Evolutionary conservation across 1,284 basidiomycete genomes (phyloP), one percentile per base, ranked within the genome.

Genomic region (Pyrrhoderma lamaoense): DNA sequence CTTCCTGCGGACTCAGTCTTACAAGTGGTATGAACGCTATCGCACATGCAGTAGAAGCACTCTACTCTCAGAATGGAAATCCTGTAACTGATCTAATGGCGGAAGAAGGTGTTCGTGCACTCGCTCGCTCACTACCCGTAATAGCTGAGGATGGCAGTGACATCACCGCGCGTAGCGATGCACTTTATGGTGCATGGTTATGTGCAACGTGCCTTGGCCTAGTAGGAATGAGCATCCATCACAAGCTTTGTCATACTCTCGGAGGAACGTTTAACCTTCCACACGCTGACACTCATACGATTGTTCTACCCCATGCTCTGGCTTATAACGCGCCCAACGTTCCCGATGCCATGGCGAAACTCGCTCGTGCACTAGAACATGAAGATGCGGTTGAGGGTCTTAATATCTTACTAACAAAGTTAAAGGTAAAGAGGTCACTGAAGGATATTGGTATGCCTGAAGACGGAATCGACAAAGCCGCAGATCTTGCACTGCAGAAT

Each of bases 231-330:
- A 65, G 64, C n/a, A 57, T 75, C 9, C 73, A 75, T 55, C 72
- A 74, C 59, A 74, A 74, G 58, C 62, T 73, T n/a, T 71, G 70
- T 57, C 70, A 72, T 56, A 66, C 67, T n/a, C 65, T 73, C 31
- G 70, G 71, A 25, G 72, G 72, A 8, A 66, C 66, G 13, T 72
- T 74, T 56, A 65, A 67, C 53, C 67, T 74, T 49, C 70, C 72
- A 8, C 72, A 74, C 55, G 65, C 71, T 11, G 71, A 74, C 54
- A 73, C 71, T 2, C 73, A 75, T 55, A 72, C 72, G 13, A 69
- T 75, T 34, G 63, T 75, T 27, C 66, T 75, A 37, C 71, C 73
- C 0, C 70, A 73, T 55, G 67, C 68, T 1, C 65, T 72, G 34
- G 69, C 67, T 2, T 75, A 73, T 59, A 74, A 75, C 55, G 63